Evolutionary conservation across 345 rosid species (phyloP).

Genomic region (Reutealis trisperma): DNA sequence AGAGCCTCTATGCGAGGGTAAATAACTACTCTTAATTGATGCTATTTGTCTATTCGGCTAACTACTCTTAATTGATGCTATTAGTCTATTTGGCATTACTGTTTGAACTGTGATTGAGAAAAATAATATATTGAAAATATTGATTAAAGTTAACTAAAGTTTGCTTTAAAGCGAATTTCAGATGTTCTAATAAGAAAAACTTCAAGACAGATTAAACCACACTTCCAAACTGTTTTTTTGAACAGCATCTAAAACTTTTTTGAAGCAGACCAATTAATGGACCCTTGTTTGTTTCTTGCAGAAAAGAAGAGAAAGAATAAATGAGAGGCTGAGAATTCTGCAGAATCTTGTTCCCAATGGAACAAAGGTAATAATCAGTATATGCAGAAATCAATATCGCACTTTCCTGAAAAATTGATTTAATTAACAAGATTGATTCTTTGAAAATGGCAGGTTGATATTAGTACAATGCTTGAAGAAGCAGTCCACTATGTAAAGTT

Average conservation of each 20-base stretch:
- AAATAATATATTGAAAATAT: too few species aligned
- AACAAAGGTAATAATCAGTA: constrained; percentile 58
- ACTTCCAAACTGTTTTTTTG: too few species aligned
- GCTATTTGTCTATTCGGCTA: neutral
- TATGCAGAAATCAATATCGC: neutral
- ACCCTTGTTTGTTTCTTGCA: constrained; percentile 28
- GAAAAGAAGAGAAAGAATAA: constrained; percentile 90
- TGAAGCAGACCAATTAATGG: too few species aligned
- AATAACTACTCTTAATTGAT: neutral
- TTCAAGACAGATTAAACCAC: too few species aligned
- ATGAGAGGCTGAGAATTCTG: constrained; percentile 71
- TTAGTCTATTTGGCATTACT: neutral
- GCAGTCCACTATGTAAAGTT: constrained; percentile 87
- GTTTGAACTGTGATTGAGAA: neutral
- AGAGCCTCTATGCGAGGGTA: constrained; percentile 86
- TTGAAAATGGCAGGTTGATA: constrained; percentile 60
- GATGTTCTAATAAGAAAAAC: too few species aligned
- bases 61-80: neutral
- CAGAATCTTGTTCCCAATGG: constrained; percentile 90
- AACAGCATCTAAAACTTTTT: too few species aligned
- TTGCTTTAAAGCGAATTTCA: too few species aligned
- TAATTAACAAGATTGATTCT: constrained; percentile 3
- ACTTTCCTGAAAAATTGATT: neutral
- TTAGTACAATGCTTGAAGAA: constrained; percentile 97
- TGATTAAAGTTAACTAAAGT: too few species aligned